Base-by-base conservation (phyloP, 495 filamentous ascomycete genomes). In the Daldinia concentrica region DNA sequence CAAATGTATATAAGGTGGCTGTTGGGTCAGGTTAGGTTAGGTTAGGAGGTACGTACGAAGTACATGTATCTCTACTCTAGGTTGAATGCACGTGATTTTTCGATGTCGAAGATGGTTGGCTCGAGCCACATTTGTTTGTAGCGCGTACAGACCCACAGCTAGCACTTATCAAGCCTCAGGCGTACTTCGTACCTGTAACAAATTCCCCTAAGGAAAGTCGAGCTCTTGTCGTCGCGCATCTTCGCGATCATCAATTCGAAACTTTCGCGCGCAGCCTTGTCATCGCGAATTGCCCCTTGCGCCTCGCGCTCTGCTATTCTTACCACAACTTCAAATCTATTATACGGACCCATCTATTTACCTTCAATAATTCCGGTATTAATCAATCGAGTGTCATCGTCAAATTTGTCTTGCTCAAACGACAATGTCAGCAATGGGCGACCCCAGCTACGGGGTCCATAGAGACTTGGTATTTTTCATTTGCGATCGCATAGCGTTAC, bases 371-470 rank as follows among this genome's bases (percentile, higher is more conserved):
- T 26, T 24, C n/a, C 1, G 4, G 50, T 22, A 43, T 29, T 57
- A 48, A 58, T 65, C 15, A 68, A 56, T 68, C 54, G 60, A 56
- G 15, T 8, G 41, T 50, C 30, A 62, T 39, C 37, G 22, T 50
- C 19, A 58, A 54, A 29, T 57, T 41, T 39, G 32, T 56, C 27
- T 71, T 50, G 22, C 50, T 57, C 43, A 54, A 55, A 32, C 37
- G 56, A 68, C 63, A 51, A 78, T 78, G 74, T 73, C 74, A 52
- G 54, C 71, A 64, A 90, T 90, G 88, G 85, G 86, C 66, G 89
- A 92, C 77, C 90, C 90, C 60, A 88, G 88, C 62, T 80, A 81
- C 76, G 87, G 87, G 74, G 86, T 92, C 67, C 85, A 86, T 61
- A 82, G 79, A 75, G 83, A 88, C 67, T 80, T 92, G 83, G 89